Evolutionary conservation across 352 stramenopile species (phyloP).

Genomic region (Phytopythium vexans): DNA sequence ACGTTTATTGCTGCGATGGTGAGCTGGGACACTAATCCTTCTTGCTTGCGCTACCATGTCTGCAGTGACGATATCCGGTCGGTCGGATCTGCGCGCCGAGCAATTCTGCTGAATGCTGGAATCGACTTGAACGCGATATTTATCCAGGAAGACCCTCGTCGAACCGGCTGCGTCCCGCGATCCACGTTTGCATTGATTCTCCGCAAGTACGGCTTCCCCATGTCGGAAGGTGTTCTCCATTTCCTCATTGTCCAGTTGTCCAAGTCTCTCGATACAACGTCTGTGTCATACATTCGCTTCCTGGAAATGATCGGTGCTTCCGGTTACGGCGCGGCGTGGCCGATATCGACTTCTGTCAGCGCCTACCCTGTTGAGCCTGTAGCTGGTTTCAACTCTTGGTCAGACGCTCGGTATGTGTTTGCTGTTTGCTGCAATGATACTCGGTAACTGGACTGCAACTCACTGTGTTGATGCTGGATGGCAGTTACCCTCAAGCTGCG

Average conservation of each 20-base stretch:
- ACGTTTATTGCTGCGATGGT: no score
- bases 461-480: background rate
- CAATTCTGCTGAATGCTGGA: slow-evolving; percentile 24
- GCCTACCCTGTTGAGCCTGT: background rate
- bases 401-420: background rate
- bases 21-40: no score
- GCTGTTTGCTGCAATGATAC: no score
- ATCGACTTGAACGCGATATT: slow-evolving; percentile 40
- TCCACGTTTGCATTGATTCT: slow-evolving; percentile 35
- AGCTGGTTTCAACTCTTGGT: background rate
- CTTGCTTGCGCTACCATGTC: background rate
- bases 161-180: slow-evolving; percentile 38
- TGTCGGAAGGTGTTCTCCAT: slow-evolving; percentile 39
- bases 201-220: slow-evolving; percentile 27
- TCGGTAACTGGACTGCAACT: no score
- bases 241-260: slow-evolving; percentile 51
- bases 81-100: slow-evolving; percentile 21
- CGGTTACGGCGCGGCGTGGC: slow-evolving; percentile 11
- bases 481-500: slow-evolving; percentile 5
- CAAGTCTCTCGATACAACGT: slow-evolving; percentile 43
- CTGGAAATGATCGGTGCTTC: slow-evolving; percentile 43
- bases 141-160: slow-evolving; percentile 32
- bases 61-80: slow-evolving; percentile 44
- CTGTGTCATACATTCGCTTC: slow-evolving; percentile 53
- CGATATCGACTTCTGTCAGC: slow-evolving; percentile 8